Conservation (phyloP, 805 yeast genomes). For the Candida silvatica region DNA sequence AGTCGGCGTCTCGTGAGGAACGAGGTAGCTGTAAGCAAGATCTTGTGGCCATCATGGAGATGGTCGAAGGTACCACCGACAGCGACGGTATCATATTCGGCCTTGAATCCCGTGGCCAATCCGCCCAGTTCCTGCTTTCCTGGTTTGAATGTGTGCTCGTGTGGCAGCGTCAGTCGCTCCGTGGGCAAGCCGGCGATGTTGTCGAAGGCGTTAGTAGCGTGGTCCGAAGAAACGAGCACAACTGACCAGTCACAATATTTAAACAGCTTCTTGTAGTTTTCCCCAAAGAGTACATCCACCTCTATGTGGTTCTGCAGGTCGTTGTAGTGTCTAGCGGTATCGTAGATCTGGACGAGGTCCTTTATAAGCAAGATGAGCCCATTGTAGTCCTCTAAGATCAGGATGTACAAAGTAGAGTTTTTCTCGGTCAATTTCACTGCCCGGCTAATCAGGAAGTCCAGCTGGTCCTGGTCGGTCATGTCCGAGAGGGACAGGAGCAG, state of each 20-base stretch:
- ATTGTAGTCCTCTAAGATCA: conserved; percentile 14
- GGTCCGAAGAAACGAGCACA: not conserved
- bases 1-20: conserved; percentile 47
- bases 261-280: conserved; percentile 3
- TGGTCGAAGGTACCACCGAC: conserved; percentile 98
- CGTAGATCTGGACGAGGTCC: conserved; percentile 8
- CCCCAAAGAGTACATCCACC: conserved; percentile 9
- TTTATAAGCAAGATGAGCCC: conserved; percentile 5
- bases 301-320: not conserved
- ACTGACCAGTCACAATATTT: not conserved
- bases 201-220: not conserved
- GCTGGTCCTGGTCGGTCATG: not conserved
- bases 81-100: conserved; percentile 29
- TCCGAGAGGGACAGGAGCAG: not conserved
- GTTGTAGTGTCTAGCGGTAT: conserved; percentile 11
- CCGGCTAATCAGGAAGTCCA: not conserved
- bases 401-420: conserved; percentile 1
- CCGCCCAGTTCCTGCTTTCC: too few relatives aligned
- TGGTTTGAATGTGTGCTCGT: not conserved
- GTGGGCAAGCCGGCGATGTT: not conserved
- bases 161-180: not conserved
- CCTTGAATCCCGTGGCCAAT: not conserved
- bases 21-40: conserved; percentile 64
- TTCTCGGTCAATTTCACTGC: not conserved
- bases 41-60: conserved; percentile 90